A percentile compares a stretch with the other conserved stretches of the same genome.
Conservation (phyloP, 805 yeast species). For the Naumovozyma dairenensis region DNA sequence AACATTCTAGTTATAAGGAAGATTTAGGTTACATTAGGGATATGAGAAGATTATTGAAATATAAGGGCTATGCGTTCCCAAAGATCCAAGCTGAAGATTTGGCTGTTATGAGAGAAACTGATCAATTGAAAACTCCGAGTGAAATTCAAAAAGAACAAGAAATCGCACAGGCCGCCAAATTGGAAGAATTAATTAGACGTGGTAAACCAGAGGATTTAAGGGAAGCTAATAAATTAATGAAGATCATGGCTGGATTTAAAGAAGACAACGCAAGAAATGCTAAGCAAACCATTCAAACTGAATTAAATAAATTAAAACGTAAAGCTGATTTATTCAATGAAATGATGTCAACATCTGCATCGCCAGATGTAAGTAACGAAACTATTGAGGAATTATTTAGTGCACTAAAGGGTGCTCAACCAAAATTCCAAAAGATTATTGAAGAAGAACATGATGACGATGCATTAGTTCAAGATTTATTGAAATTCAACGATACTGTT, state of each 20-base stretch:
- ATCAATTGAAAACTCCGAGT: conserved; percentile 74
- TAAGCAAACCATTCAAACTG: conserved; percentile 70
- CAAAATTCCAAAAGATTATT: conserved; percentile 74
- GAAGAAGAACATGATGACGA: conserved; percentile 70
- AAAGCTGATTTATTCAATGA: conserved; percentile 83
- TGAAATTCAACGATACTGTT: conserved; percentile 65
- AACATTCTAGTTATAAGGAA: conserved; percentile 79
- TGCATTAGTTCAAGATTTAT: conserved; percentile 52
- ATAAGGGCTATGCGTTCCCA: conserved; percentile 91
- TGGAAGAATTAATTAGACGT: conserved; percentile 89
- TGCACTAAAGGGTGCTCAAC: conserved; percentile 74
- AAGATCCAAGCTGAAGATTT: conserved; percentile 83
- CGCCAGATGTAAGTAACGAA: conserved; percentile 37
- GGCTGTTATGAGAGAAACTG: conserved; percentile 86
- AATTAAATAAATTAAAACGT: conserved; percentile 70
- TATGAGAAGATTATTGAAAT: conserved; percentile 83
- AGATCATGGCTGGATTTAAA: conserved; percentile 95
- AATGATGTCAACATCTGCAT: conserved; percentile 54
- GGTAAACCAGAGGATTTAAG: conserved; percentile 92
- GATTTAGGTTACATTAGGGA: conserved; percentile 89
- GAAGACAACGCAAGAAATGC: conserved; percentile 61
- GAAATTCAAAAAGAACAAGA: conserved; percentile 90
- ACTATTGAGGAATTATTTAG: conserved; percentile 70
- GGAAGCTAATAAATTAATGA: conserved; percentile 95
- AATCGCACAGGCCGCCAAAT: conserved; percentile 84